Evolutionary conservation across 108 stramenopile species (phyloP), one percentile per base, ranked within the genome.

Genomic region (Stephanodiscus minutulus): DNA sequence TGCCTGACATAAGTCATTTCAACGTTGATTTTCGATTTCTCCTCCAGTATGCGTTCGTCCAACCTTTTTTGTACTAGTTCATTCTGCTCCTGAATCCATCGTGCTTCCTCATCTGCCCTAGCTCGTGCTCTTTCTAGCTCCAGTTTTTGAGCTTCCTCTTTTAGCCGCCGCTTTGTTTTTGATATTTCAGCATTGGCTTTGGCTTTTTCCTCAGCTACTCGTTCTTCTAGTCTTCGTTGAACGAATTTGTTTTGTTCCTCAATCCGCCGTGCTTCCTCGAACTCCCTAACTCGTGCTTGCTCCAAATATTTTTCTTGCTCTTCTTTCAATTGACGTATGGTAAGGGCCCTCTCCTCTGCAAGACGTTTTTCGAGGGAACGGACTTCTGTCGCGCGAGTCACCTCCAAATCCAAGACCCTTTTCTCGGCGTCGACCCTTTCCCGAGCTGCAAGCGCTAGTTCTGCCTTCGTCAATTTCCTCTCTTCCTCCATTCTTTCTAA

Each of bases 171-270:
- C 7, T 44, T 44, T 44, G 54, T 39, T 44, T 33, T 21, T 15
- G 68, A 31, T 69, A 69, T 49, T 61, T 60, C 58, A 48, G 43
- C 70, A n/a, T 22, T 41, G 12, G 46, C 17, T 60, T 61, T 71
- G 12, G 25, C 58, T 52, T 61, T 71, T 21, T 71, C 44, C 63
- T 64, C 59, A 25, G 66, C 39, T 48, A 66, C 18, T 36, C 57
- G 66, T 53, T 53, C 35, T 29, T 75, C 49, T 41, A 36, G 48
- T 8, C 39, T 71, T 53, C 48, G 25, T 18, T 43, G 53, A 31
- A 36, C 33, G 46, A 37, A 24, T 52, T 36, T 33, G 64, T 66
- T 66, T 27, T 66, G 46, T 13, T 48, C 43, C 5, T 66, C 48
- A 2, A 48, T 13, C 25, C 3, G 3, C 21, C 64, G 56, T 33